Conservation (phyloP, 495 filamentous ascomycete genomes). For the Clavariopsis aquatica region DNA sequence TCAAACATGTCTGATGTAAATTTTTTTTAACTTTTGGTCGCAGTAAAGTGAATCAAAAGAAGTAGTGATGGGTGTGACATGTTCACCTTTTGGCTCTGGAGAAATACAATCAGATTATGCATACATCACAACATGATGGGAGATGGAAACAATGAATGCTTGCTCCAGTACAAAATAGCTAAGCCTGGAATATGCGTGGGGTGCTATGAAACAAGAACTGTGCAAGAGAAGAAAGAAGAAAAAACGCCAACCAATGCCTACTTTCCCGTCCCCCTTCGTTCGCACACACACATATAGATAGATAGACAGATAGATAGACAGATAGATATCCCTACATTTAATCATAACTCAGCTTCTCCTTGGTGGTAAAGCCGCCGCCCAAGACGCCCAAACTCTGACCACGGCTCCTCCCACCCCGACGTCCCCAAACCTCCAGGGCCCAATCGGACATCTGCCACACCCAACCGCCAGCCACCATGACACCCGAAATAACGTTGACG, state of each 20-base stretch:
- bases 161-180: too few relatives aligned
- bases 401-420: conserved; percentile 26
- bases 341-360: conserved; percentile 30
- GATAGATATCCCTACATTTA: conserved; percentile 10
- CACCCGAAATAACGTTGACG: conserved; percentile 65
- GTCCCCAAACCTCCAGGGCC: conserved; percentile 49
- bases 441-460: conserved; percentile 61
- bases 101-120: too few relatives aligned
- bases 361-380: conserved; percentile 6
- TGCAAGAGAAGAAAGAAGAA: background rate
- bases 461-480: conserved; percentile 65
- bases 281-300: background rate
- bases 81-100: too few relatives aligned
- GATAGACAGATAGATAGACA: too few relatives aligned
- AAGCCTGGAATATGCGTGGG: background rate
- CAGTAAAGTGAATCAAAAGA: background rate
- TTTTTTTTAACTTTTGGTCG: too few relatives aligned
- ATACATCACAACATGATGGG: too few relatives aligned
- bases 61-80: too few relatives aligned
- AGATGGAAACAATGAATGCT: too few relatives aligned
- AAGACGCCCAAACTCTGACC: conserved; percentile 28
- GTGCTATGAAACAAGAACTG: background rate
- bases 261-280: background rate
- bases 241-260: conserved; percentile 4
- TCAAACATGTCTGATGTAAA: background rate